Evolutionary conservation across 805 yeast genomes (phyloP), one percentile per base, ranked within the genome.

Genomic region (Myxozyma sirexii): DNA sequence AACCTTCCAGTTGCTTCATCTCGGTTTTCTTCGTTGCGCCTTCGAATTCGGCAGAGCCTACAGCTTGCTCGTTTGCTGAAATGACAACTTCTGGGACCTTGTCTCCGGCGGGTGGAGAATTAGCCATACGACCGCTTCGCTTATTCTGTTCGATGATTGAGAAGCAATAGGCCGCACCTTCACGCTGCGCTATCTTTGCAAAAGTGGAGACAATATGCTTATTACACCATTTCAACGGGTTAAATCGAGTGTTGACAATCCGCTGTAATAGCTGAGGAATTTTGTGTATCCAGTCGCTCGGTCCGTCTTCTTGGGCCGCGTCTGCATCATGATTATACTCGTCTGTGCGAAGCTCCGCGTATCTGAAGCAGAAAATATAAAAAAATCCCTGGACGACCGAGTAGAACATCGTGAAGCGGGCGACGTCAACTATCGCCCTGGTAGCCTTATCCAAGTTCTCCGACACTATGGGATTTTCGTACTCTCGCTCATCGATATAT

Each of bases 171-270:
- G 96, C 96, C 19, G 90, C 88, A 70, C 90, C 90, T 66, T 90
- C 89, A 68, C 86, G 85, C 68, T 93, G 96, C 2, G 98, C 90
- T 43, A 94, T 84, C 65, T 90, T 86, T 12, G 98, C 97, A 78
- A 93, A 93, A 79, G 92, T 93, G 59, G 86, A 80, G 61, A 92
- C 97, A 48, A 93, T 97, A 15, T 96, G 90, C 69, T 89, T 96
- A 70, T 92, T 93, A 74, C 97, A 90, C 77, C 85, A 93, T 71
- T 90, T 90, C 68, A 93, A 80, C 3, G 98, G 98, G 72, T 93
- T 94, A 79, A 94, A 93, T 70, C 88, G 88, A 10, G 97, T 86
- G 38, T 91, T 81, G 35, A 93, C 84, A 69, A 88, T 82, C 65
- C 96, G 80, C 72, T 88, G 97, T 77, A 92, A 90, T 64, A 94